Evolutionary conservation across 192 early-diverging fungal species (phyloP).

Genomic region (Coemansia erecta): DNA sequence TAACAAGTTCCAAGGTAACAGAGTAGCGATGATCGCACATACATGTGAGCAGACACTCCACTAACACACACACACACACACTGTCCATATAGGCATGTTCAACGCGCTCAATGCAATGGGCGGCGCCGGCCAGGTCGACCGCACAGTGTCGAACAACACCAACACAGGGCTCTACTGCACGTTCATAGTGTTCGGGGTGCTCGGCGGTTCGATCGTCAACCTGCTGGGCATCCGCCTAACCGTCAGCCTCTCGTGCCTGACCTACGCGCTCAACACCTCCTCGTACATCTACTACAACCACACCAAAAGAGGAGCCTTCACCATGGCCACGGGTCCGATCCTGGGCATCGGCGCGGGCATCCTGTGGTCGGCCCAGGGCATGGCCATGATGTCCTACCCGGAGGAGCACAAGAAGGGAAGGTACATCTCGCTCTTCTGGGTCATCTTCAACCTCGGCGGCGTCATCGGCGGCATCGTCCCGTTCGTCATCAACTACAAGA

Average conservation of each 20-base stretch:
- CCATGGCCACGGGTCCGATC: conserved; percentile 67
- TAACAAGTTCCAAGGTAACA: background rate
- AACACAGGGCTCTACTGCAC: conserved; percentile 67
- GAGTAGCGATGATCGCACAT: too few relatives aligned
- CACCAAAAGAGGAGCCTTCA: conserved; percentile 55
- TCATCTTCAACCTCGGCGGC: conserved; percentile 75
- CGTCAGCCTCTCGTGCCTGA: conserved; percentile 58
- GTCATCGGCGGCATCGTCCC: conserved; percentile 67
- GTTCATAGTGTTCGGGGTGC: conserved; percentile 67
- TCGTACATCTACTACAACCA: conserved; percentile 64
- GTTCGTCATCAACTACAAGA: conserved; percentile 55
- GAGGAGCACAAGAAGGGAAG: conserved; percentile 68
- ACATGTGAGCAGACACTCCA: too few relatives aligned
- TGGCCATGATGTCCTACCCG: conserved; percentile 80
- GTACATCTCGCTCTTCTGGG: conserved; percentile 78
- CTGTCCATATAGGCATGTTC: conserved; percentile 56
- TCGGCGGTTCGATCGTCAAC: conserved; percentile 70
- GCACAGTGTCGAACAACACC: conserved; percentile 59
- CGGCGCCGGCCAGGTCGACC: conserved; percentile 47
- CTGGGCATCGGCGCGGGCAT: conserved; percentile 77
- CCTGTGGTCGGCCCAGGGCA: conserved; percentile 66
- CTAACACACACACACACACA: too few relatives aligned
- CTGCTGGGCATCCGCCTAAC: conserved; percentile 65
- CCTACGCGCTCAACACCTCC: conserved; percentile 67
- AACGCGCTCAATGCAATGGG: conserved; percentile 54